Evolutionary conservation across 805 yeast genomes (phyloP), one percentile per base, ranked within the genome.

Genomic region (Zygosaccharomyces bisporus): DNA sequence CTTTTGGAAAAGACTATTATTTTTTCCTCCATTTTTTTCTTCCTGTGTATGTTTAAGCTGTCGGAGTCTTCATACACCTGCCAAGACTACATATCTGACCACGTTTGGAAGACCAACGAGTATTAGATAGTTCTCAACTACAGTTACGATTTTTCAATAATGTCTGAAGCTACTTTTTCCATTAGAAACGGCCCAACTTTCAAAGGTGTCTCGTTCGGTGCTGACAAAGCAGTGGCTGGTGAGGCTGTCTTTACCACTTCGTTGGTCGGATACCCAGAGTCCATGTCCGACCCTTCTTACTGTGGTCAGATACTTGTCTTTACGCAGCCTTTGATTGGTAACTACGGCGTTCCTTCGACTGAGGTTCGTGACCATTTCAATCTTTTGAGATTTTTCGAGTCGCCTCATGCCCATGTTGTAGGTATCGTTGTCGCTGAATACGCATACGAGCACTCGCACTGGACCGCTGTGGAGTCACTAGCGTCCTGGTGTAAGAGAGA

Each of bases 221-320:
- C 98, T 34, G 81, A 88, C 66, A 84, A 83, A 54, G 87, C 90
- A 52, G 80, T 88, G 50, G 82, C 95, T 47, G 99, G 99, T 52
- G 99, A 93, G 69, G 95, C 96, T 23, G 99, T 95, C 35, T 93
- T 93, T 73, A 88, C 97, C 38, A 95, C 99, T 25, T 93, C 97
- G 6, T 75, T 95, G 67, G 99, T 93, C 9, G 99, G 99, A 14
- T 93, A 93, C 69, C 98, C 99, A 13, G 99, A 93, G 68, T 86
- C 96, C 6, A 89, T 93, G 95, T 93, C 99, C 17, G 99, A 93
- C 68, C 99, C 99, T 30, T 89, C 97, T 5, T 93, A 93, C 68
- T 83, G 81, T 58, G 99, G 99, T 41, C 99, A 93, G 73, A 93
- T 93, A 56, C 79, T 93, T 54, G 95, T 93, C 49, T 87, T 93